Evolutionary conservation across 2,329 filamentous ascomycete genomes (phyloP), one percentile per base, ranked within the genome.

Genomic region (Lizonia empirigonia): DNA sequence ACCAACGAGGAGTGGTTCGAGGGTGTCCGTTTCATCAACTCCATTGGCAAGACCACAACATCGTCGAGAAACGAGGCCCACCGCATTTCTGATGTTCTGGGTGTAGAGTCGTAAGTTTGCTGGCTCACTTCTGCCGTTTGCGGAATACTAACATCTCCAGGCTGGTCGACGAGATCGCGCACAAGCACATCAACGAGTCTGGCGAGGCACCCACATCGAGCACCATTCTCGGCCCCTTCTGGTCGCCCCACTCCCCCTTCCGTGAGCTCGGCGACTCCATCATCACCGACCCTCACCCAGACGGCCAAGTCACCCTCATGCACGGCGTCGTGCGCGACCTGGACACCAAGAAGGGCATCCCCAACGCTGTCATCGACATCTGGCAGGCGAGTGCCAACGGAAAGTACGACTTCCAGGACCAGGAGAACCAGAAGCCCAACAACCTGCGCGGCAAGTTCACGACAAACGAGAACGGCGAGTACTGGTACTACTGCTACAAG

Each of bases 381-480:
- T 91, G 88, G 88, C 86, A 91, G 70, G 87, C 88, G 41, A 87
- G 83, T 59, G 79, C 85, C 72, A 90, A 90, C 76, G 87, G 87
- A 71, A 85, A 86, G 70, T 90, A 90, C 78, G 86, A 89, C 68
- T 85, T 88, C 80, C 86, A 89, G 74, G 88, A 90, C 72, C 86
- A 86, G 0, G 81, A 85, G 49, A 85, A 84, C 75, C 87, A 90
- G 78, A 76, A 77, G 40, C 83, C 84, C 68, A 88, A 90, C 81
- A 91, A 91, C 78, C 80, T 90, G 33, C 83, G 88, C 34, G 88
- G 88, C 71, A 90, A 90, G 77, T 90, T 90, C 79, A 82, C 80
- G 63, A 83, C 85, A 58, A 82, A 89, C 72, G 81, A 82, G 63
- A 81, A 90, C 56, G 88, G 88, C 62, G 81, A 85, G 71, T 89